phyloP scores from a whole-genome alignment of 1,139 yeast species.

The Magnusiomyces paraingens region DNA sequence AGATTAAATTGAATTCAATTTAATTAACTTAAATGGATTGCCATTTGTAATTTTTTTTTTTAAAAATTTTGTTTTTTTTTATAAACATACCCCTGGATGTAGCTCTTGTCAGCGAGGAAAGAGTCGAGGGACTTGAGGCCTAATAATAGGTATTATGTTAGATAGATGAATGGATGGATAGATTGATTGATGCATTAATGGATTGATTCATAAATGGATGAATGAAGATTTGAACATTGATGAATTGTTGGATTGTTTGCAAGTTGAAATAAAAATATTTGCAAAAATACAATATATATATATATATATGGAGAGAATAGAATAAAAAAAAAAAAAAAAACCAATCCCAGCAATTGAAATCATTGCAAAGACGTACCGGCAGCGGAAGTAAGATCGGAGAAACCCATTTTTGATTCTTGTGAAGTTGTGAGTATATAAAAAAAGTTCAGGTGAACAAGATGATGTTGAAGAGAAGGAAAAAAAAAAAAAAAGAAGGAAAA shows the following conservation, averaged over 20 bases:
- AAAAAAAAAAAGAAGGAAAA: slow-evolving; percentile 5
- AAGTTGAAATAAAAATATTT: not conserved
- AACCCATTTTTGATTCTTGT: slow-evolving; percentile 29
- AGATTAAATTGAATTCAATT: too few species aligned
- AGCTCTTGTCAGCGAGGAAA: slow-evolving; percentile 85
- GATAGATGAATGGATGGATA: too few species aligned
- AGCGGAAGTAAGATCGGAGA: slow-evolving; percentile 39
- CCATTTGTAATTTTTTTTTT: not conserved
- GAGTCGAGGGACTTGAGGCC: slow-evolving; percentile 80
- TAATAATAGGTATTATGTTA: slow-evolving; percentile 18
- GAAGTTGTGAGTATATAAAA: not conserved
- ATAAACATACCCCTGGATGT: slow-evolving; percentile 82
- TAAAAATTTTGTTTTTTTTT: not conserved
- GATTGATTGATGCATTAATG: too few species aligned
- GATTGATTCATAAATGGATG: too few species aligned
- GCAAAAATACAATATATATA: not conserved
- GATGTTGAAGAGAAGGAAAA: slow-evolving; percentile 1
- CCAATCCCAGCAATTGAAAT: slow-evolving; percentile 1
- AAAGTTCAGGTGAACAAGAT: not conserved
- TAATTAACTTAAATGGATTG: not conserved
- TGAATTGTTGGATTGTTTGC: too few species aligned
- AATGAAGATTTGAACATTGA: too few species aligned
- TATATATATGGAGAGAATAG: not conserved
- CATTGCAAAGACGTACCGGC: slow-evolving; percentile 30
- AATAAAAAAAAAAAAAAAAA: not conserved